Base-by-base conservation (phyloP, 371 early-diverging fungal genomes). In the Furculomyces boomerangus region DNA sequence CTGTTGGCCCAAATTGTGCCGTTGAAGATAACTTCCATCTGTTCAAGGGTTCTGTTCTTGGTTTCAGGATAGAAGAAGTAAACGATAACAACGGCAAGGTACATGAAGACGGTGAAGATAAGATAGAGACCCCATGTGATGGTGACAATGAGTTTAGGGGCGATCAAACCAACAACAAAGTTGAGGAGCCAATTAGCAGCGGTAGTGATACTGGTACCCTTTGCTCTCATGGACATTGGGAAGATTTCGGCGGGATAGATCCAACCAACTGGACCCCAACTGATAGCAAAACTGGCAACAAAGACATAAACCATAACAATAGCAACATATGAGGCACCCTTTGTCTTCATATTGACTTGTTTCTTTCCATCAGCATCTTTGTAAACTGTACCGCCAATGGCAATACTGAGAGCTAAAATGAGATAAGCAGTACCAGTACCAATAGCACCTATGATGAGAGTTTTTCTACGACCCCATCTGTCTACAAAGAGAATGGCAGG, bases 221-320 rank as follows among this genome's bases (percentile, higher is more conserved):
- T 90, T 55, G 86, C 79, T 45, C 84, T 75, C 44, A 83, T 71
- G 32, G 78, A 77, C 59, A 78, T 76, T 3, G 87, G 82, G 70
- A 79, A 86, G 43, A 88, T 81, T 61, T 94, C 95, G 24, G 90
- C 75, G 28, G 90, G 90, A 68, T 89, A 90, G 51, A 86, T 81
- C 94, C 93, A 94, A 25, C 85, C 88, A 40, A 85, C 74, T 26
- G 93, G 90, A 13, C 91, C 93, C 92, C 90, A 92, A 29, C 88
- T 79, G 59, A 77, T 73, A 30, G 90, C 86, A 62, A 88, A 91
- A 31, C 71, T 71, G 27, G 76, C 78, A 30, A 86, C 79, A 60
- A 81, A 81, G 28, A 81, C 48, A 59, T 83, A 86, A 28, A 81
- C 73, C 66, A 80, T 74, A 29, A 76, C 78, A 31, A 84, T 72